These are phyloP conservation scores for Datisca glomerata DNA, from an alignment of 306 rosid species.

Conservation along the genomic window DNA sequence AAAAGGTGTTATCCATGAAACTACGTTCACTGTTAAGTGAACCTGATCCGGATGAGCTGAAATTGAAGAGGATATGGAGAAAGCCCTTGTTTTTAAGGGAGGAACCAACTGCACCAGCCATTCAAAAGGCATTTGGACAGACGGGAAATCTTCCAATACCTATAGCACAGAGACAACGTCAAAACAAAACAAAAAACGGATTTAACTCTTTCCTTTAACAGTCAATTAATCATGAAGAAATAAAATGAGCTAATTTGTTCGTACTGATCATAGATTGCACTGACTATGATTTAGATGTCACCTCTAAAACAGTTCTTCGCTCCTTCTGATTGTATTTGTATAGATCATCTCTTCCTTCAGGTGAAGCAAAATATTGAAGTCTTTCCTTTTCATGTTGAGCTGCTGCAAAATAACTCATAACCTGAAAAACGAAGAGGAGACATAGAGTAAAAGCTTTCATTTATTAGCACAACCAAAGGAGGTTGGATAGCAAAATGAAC, in stretches of 20 bases:
- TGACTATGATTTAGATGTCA: slow-evolving; percentile 14
- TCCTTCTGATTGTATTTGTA: slow-evolving; percentile 94
- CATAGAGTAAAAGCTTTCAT: too few relatives aligned
- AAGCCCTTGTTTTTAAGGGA: slow-evolving; percentile 65
- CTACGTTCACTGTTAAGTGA: slow-evolving; percentile 75
- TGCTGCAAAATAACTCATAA: slow-evolving; percentile 68
- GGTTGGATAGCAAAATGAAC: too few relatives aligned
- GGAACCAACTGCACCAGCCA: slow-evolving; percentile 96
- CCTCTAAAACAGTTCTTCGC: slow-evolving; percentile 89
- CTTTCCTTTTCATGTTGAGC: slow-evolving; percentile 81
- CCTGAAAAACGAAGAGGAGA: slow-evolving; percentile 43
- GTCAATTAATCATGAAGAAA: too few relatives aligned
- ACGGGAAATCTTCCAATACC: slow-evolving; percentile 87
- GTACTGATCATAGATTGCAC: neutral
- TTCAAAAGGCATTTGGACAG: slow-evolving; percentile 83
- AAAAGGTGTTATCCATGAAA: slow-evolving; percentile 72
- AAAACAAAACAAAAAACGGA: neutral
- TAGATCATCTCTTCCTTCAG: slow-evolving; percentile 96
- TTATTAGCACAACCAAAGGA: too few relatives aligned
- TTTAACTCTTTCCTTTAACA: neutral
- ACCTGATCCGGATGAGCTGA: slow-evolving; percentile 64
- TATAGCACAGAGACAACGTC: slow-evolving; percentile 10
- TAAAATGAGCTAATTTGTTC: neutral
- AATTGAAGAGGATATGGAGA: slow-evolving; percentile 76
- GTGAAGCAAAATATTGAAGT: slow-evolving; percentile 76